Evolutionary conservation across 495 filamentous ascomycete species (phyloP), one percentile per base, ranked within the genome.

Genomic region (Penicillium daleae): DNA sequence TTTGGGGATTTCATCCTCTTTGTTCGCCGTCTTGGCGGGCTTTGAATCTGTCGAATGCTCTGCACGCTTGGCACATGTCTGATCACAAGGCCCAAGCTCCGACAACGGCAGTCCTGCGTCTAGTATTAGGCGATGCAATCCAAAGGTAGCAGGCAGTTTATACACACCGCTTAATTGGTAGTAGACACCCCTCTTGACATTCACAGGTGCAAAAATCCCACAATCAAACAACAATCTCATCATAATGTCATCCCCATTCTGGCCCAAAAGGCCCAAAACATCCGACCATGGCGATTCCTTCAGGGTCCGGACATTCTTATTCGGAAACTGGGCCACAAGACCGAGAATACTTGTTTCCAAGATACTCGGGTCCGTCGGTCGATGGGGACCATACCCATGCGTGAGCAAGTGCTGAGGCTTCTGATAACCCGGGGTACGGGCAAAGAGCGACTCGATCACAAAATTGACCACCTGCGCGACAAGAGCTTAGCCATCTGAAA

Each of bases 221-320:
- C 89, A 92, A 64, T 95, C 84, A 4, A 96, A 70, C 21, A 98
- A 70, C 31, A 98, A 74, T 64, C 88, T 83, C 54, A 92, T 81
- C 89, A 99, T 96, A 66, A 92, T 87, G 15, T 83, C 83, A 56
- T 97, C 90, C 3, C 93, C 92, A 63, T 87, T 86, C 61, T 83
- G 84, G 0, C 91, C 92, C 44, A 99, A 75, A 12, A 97, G 76
- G 33, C 76, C 74, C 5, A 93, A 82, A 12, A 95, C 71, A 29
- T 88, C 82, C 26, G 83, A 82, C 95, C 95, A 99, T 35, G 89
- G 84, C 5, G 78, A 66, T 27, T 81, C 69, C 74, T 92, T 96
- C 56, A 99, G 73, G 10, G 78, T 81, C 29, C 83, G 76, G 7
- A 93, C 87, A 74, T 92, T 86, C 9, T 76, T 78, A 64, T 97